Evolutionary conservation across 78 protist species (phyloP).

Genomic region (Emiliania huxleyi): DNA sequence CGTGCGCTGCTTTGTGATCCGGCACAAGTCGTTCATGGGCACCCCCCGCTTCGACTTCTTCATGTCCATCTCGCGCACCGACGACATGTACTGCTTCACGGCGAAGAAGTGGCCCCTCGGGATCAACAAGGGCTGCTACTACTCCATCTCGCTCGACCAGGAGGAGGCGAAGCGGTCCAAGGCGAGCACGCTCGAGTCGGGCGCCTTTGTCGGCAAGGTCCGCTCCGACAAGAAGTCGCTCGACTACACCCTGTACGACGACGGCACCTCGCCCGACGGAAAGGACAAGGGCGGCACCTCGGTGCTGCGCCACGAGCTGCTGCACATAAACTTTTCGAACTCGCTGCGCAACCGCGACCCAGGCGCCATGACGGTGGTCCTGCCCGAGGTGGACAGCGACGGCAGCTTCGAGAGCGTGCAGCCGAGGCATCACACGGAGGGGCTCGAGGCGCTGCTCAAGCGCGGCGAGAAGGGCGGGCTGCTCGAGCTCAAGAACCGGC

Average conservation of each 20-base stretch:
- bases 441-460: background rate
- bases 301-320: background rate
- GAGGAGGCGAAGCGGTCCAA: background rate
- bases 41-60: background rate
- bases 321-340: background rate
- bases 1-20: background rate
- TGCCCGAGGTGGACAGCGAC: background rate
- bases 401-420: background rate
- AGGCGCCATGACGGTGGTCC: background rate
- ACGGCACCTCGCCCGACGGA: background rate
- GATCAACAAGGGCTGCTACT: background rate
- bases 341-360: conserved; percentile 7
- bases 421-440: background rate
- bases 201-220: background rate
- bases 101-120: background rate
- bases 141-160: background rate
- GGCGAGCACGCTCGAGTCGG: background rate
- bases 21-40: background rate
- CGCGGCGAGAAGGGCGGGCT: background rate
- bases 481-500: background rate
- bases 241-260: background rate
- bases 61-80: background rate
- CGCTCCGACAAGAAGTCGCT: background rate
- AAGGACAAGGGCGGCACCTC: background rate
- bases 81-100: background rate